These are phyloP conservation scores for Juncus inflexus DNA, from an alignment of 176 grass and related monocot species.

Conservation along the genomic window DNA sequence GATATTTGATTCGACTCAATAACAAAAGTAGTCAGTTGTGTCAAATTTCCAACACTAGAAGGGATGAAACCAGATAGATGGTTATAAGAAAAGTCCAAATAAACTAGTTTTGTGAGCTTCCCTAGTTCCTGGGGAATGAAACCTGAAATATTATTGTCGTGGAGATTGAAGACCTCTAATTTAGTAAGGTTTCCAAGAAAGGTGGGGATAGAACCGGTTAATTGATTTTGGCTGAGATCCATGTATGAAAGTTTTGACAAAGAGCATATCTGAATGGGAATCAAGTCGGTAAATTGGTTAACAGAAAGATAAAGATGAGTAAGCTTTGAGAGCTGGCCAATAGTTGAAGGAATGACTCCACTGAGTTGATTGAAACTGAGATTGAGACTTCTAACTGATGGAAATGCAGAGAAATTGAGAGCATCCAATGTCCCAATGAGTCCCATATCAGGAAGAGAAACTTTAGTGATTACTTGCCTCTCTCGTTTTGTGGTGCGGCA, in stretches of 20 bases:
- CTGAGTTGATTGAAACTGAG: conserved; percentile 18
- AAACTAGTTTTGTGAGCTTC: not conserved
- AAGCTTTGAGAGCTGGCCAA: not conserved
- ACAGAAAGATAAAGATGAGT: not conserved
- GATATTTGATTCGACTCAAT: conserved; percentile 5
- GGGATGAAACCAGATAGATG: too few species aligned
- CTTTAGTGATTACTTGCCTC: not conserved
- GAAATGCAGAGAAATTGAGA: not conserved
- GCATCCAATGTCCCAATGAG: not conserved
- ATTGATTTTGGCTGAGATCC: not conserved
- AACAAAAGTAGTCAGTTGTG: not conserved
- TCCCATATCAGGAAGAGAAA: not conserved
- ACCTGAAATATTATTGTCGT: conserved; percentile 24
- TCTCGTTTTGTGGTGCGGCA: not conserved
- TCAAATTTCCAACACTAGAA: too few species aligned
- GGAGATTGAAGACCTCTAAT: conserved; percentile 1
- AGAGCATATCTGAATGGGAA: not conserved
- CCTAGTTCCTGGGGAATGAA: conserved; percentile 15
- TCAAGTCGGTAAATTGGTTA: conserved; percentile 8
- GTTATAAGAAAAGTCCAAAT: too few species aligned
- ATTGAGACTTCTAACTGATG: conserved; percentile 6
- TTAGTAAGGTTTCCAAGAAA: conserved; percentile 26
- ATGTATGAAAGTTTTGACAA: not conserved
- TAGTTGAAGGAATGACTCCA: conserved; percentile 4
- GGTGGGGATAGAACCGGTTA: conserved; percentile 33